A percentile compares a stretch with the other conserved stretches of the same genome.
These are phyloP conservation scores for Apiotrichum sp. DNA, from an alignment of 1,284 basidiomycete species.

Conservation along the genomic window DNA sequence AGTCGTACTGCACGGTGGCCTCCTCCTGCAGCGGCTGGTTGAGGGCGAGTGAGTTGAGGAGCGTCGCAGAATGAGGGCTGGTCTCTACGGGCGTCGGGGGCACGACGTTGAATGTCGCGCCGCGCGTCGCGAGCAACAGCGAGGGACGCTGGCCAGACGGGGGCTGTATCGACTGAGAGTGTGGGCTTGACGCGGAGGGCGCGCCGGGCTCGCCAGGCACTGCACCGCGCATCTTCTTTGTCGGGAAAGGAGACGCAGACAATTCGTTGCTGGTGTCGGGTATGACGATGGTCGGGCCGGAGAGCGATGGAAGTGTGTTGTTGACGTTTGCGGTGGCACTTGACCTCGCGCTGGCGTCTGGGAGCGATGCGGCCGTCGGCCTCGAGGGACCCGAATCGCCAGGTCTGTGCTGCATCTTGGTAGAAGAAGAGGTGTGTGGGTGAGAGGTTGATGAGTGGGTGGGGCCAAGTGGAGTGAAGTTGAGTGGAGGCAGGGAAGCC, in stretches of 20 bases:
- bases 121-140: background rate
- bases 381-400: too few species aligned
- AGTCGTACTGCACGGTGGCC: slow-evolving; percentile 17
- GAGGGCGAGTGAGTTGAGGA: background rate
- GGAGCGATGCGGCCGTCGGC: too few species aligned
- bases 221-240: background rate
- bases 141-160: background rate
- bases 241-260: background rate
- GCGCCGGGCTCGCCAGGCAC: too few species aligned
- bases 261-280: background rate
- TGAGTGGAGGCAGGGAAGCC: too few species aligned
- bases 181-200: too few species aligned
- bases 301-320: background rate
- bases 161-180: too few species aligned
- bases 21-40: slow-evolving; percentile 1
- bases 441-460: too few species aligned
- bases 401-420: too few species aligned
- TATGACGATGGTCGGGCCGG: background rate
- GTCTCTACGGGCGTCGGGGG: slow-evolving; percentile 6
- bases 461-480: too few species aligned
- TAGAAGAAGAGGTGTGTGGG: too few species aligned
- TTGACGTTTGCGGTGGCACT: background rate
- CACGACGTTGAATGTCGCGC: slow-evolving; percentile 1
- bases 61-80: background rate
- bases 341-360: too few species aligned